These are phyloP conservation scores for Hypoxylon sp. DNA, from an alignment of 2,329 filamentous ascomycete genomes.

Conservation along the genomic window DNA sequence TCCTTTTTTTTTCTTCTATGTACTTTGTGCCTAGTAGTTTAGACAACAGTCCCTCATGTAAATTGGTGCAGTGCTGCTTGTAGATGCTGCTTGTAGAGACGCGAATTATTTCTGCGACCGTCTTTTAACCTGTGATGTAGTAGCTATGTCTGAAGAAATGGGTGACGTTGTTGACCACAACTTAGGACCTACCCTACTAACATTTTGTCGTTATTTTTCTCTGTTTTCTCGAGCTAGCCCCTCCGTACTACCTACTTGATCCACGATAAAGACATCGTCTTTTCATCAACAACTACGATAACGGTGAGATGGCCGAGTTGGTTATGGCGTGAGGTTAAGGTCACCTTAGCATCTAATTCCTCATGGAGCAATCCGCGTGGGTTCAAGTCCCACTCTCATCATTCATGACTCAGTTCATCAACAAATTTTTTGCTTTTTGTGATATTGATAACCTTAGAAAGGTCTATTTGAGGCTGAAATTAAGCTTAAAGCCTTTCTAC, in stretches of 20 bases:
- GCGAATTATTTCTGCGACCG: too few relatives aligned
- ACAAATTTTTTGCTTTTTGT: neutral
- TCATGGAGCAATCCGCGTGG: slow-evolving; percentile 52
- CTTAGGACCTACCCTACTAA: too few relatives aligned
- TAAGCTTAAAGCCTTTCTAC: neutral
- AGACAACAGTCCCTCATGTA: too few relatives aligned
- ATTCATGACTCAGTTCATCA: neutral
- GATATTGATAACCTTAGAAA: neutral
- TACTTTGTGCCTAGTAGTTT: too few relatives aligned
- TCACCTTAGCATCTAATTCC: slow-evolving; percentile 49
- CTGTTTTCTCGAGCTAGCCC: neutral
- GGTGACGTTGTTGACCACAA: too few relatives aligned
- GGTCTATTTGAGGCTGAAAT: neutral
- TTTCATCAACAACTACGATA: slow-evolving; percentile 1
- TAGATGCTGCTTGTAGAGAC: too few relatives aligned
- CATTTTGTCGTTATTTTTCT: neutral
- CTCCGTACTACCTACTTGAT: neutral
- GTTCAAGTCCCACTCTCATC: slow-evolving; percentile 54
- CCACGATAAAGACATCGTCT: neutral
- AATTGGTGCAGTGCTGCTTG: too few relatives aligned
- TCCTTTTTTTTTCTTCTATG: neutral
- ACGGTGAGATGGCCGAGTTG: slow-evolving; percentile 56
- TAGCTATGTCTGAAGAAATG: too few relatives aligned
- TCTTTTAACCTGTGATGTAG: too few relatives aligned
- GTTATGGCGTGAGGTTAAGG: slow-evolving; percentile 57